Base-by-base conservation (phyloP, 2,329 filamentous ascomycete species). In the Knufia fluminis region DNA sequence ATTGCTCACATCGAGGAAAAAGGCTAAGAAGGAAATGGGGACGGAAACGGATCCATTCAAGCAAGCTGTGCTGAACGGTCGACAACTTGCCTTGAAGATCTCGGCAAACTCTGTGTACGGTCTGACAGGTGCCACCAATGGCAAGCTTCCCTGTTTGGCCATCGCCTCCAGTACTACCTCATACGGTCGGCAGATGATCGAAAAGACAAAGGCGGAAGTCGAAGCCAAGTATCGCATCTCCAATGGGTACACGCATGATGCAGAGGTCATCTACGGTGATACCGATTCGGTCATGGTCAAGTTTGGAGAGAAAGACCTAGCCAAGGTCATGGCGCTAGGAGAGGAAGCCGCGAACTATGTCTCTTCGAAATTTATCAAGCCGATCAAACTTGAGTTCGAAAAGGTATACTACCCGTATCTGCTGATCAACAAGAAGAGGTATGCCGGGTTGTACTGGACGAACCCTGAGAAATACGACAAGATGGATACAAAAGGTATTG, bases 241-340 rank as follows among this genome's bases (percentile, higher is more conserved):
- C 44, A 97, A 98, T 61, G 92, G 92, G 16, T 98, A 97, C 68
- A 81, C 79, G 1, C 88, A 97, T 65, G 86, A 98, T 65, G 92
- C 92, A 0, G 83, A 96, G 64, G 92, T 98, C 70, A 94, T 98
- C 55, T 98, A 98, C 60, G 92, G 92, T 71, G 92, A 98, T 68
- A 98, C 92, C 1, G 92, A 98, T 76, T 98, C 92, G 7, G 92
- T 98, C 71, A 98, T 98, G 92, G 91, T 98, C 54, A 97, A 96
- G 63, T 98, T 98, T 59, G 92, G 92, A 38, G 90, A 89, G 8
- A 83, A 81, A 36, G 89, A 96, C 56, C 74, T 98, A 16, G 77
- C 79, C 4, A 86, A 92, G 56, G 85, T 89, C 19, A 98, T 98
- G 92, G 89, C 85, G 62, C 74, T 98, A 20, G 92, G 92, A n/a